phyloP scores from a whole-genome alignment of 306 rosid species.

The Quercus alba region DNA sequence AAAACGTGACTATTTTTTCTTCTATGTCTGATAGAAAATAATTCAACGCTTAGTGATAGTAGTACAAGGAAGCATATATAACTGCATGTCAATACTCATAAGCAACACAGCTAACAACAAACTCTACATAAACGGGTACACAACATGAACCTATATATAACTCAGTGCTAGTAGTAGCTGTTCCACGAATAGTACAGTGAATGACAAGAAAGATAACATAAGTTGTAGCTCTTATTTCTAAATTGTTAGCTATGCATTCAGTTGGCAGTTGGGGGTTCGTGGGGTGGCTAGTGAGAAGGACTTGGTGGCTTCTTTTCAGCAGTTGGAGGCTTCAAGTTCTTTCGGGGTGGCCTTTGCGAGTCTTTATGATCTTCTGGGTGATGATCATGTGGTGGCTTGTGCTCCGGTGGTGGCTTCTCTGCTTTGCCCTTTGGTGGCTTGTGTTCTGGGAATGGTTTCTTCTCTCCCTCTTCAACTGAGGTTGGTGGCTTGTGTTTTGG shows the following conservation, averaged over 20 bases:
- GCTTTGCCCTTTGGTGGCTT: not conserved
- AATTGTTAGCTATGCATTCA: not conserved
- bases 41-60: too few relatives aligned
- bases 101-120: not conserved
- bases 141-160: not conserved
- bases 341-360: too few relatives aligned
- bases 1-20: too few relatives aligned
- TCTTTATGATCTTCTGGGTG: not conserved
- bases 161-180: not conserved
- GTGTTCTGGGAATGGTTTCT: too few relatives aligned
- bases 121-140: not conserved
- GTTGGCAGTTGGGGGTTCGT: not conserved
- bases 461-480: too few relatives aligned
- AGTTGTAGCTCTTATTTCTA: not conserved
- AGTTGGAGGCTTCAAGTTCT: conserved; percentile 2
- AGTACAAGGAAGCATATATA: not conserved
- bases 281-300: not conserved
- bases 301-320: not conserved
- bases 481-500: not conserved
- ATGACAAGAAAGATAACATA: not conserved
- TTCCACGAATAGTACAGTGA: not conserved
- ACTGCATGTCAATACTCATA: not conserved
- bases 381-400: not conserved
- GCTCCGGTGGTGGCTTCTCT: conserved; percentile 7
- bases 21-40: too few relatives aligned